Conservation (phyloP, 257 asterid species). For the Scutellaria barbata region DNA sequence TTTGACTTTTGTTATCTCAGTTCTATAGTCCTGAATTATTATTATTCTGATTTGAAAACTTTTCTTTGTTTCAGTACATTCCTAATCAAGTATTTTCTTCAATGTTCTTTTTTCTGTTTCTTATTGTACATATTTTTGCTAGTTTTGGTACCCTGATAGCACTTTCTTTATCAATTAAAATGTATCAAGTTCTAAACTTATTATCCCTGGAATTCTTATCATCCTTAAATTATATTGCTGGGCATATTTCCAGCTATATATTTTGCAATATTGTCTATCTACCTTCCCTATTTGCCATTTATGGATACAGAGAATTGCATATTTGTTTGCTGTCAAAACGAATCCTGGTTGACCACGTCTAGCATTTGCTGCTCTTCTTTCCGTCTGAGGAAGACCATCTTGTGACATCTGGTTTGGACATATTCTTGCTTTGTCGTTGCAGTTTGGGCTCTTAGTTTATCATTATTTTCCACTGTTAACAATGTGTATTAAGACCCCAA, state of each 20-base stretch:
- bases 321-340: slow-evolving; percentile 42
- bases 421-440: slow-evolving; percentile 21
- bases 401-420: slow-evolving; percentile 47
- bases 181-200: background rate
- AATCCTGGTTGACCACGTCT: slow-evolving; percentile 42
- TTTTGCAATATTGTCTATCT: slow-evolving; percentile 21
- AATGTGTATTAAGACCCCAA: no score
- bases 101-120: background rate
- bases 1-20: background rate
- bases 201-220: slow-evolving; percentile 1
- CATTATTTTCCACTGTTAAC: slow-evolving; percentile 18
- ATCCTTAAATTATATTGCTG: background rate
- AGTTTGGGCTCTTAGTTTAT: slow-evolving; percentile 30
- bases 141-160: background rate
- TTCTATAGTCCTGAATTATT: background rate
- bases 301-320: slow-evolving; percentile 48
- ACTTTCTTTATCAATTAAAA: background rate
- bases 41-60: background rate
- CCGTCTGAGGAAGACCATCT: slow-evolving; percentile 37
- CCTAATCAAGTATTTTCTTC: slow-evolving; percentile 8
- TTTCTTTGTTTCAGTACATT: background rate
- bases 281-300: slow-evolving; percentile 38
- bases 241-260: slow-evolving; percentile 19
- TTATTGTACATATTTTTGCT: background rate
- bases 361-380: slow-evolving; percentile 46